Evolutionary conservation across 345 rosid species (phyloP).

Genomic region (Nephelium lappaceum): DNA sequence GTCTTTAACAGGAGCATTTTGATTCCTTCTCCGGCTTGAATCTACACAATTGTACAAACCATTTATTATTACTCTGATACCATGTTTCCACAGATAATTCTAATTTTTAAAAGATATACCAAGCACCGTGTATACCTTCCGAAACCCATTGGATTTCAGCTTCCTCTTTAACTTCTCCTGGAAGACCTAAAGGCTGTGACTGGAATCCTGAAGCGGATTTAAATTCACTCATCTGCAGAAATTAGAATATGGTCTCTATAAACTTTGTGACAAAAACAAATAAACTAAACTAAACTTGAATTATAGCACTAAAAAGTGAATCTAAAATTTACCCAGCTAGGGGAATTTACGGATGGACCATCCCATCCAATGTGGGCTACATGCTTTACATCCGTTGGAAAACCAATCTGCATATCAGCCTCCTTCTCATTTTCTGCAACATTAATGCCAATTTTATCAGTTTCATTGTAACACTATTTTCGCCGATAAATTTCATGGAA

Average conservation of each 20-base stretch:
- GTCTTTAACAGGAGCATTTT: slow-evolving; percentile 22
- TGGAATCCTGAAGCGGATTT: slow-evolving; percentile 31
- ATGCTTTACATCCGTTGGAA: slow-evolving; percentile 92
- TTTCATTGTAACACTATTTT: not conserved
- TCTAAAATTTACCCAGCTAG: slow-evolving; percentile 58
- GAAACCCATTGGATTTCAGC: slow-evolving; percentile 40
- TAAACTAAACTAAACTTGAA: not conserved
- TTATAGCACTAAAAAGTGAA: not conserved
- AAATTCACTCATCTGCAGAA: slow-evolving; percentile 67
- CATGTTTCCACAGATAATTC: not conserved
- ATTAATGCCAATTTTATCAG: slow-evolving; percentile 4
- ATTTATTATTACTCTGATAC: no score
- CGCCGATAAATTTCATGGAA: not conserved
- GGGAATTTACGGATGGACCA: slow-evolving; percentile 54
- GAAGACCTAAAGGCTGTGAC: slow-evolving; percentile 34
- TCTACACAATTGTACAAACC: slow-evolving; percentile 13
- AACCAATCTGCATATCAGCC: slow-evolving; percentile 78
- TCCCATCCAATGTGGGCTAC: slow-evolving; percentile 96
- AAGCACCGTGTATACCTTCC: slow-evolving; percentile 41
- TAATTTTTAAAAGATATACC: not conserved
- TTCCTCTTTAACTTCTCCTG: slow-evolving; percentile 39
- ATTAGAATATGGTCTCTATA: not conserved
- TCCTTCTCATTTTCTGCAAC: slow-evolving; percentile 73
- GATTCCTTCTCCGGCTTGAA: slow-evolving; percentile 26
- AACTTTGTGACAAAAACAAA: not conserved